A percentile compares a stretch with the other conserved stretches of the same genome.
These are phyloP conservation scores for Hyaloscypha bicolor DNA, from an alignment of 495 filamentous ascomycete genomes.

Conservation along the genomic window DNA sequence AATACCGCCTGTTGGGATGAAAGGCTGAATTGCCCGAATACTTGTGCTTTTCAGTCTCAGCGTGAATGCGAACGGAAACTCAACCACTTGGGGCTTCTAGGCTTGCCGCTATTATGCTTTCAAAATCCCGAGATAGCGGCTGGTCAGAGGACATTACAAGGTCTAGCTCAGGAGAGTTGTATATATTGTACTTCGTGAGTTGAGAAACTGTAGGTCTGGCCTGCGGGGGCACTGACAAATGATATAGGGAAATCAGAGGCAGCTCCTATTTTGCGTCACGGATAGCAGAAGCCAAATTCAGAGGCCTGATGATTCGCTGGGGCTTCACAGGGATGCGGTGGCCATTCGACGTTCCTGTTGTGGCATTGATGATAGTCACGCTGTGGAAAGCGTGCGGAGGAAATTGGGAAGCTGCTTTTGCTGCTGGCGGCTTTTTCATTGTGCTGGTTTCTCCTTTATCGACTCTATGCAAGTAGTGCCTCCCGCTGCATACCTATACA, in stretches of 20 bases:
- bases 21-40: no score
- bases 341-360: not conserved
- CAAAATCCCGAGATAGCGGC: not conserved
- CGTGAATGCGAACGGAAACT: not conserved
- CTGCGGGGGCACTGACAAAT: not conserved
- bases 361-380: not conserved
- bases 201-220: not conserved
- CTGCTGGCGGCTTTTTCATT: not conserved
- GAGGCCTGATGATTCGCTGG: not conserved
- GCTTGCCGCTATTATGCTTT: not conserved
- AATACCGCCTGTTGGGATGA: not conserved
- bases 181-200: not conserved
- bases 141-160: not conserved
- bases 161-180: not conserved
- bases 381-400: not conserved
- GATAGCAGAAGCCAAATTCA: conserved; percentile 5
- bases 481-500: no score
- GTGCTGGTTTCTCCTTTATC: not conserved
- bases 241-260: not conserved
- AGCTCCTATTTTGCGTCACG: not conserved
- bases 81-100: not conserved
- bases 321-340: not conserved
- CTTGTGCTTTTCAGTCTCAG: not conserved
- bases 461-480: not conserved
- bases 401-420: conserved; percentile 1